Conservation (phyloP, 306 rosid genomes). For the Pterocarpus santalinus region DNA sequence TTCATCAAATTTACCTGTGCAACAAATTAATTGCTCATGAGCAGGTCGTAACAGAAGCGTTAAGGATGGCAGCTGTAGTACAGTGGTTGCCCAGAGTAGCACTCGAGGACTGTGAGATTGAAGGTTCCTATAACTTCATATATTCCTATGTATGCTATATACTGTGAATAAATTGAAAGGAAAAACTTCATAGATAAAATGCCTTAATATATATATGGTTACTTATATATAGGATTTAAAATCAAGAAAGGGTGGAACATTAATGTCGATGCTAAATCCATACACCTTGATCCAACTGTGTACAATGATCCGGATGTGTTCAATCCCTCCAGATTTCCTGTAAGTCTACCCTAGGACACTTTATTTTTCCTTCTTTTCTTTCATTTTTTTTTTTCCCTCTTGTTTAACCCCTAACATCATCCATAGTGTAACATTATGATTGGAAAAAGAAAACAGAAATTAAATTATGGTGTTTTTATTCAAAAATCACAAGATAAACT, state of each 20-base stretch:
- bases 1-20: slow-evolving; percentile 9
- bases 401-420: background rate
- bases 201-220: background rate
- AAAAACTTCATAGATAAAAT: background rate
- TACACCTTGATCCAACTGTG: slow-evolving; percentile 71
- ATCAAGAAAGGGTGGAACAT: slow-evolving; percentile 88
- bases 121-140: slow-evolving; percentile 52
- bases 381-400: background rate
- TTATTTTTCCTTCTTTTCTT: background rate
- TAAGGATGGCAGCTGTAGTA: slow-evolving; percentile 85
- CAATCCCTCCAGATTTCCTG: slow-evolving; percentile 80
- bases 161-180: background rate
- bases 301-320: slow-evolving; percentile 66
- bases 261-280: slow-evolving; percentile 80
- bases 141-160: too few species aligned
- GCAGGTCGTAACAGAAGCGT: slow-evolving; percentile 82
- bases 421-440: slow-evolving; percentile 9
- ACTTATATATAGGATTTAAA: slow-evolving; percentile 58
- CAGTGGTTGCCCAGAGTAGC: slow-evolving; percentile 90
- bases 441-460: slow-evolving; percentile 4
- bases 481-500: background rate
- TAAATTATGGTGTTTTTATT: background rate
- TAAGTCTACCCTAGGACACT: slow-evolving; percentile 42
- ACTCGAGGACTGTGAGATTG: slow-evolving; percentile 74
- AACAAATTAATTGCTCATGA: background rate